phyloP scores from a whole-genome alignment of 83 land plant genomes.

The Larix sibirica region DNA sequence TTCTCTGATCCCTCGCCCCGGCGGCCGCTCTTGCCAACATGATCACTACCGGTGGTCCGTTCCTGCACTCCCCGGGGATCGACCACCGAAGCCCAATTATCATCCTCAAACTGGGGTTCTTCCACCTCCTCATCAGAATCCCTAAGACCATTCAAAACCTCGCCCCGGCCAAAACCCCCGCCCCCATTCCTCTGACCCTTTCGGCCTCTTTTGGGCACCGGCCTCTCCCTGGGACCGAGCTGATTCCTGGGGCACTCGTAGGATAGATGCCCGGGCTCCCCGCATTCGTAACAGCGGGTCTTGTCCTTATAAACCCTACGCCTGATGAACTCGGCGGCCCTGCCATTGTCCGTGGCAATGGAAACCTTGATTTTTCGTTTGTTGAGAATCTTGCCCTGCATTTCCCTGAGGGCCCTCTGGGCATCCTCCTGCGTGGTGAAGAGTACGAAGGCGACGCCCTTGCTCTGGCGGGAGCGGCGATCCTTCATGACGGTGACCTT shows the following conservation, averaged over 20 bases:
- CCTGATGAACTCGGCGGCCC: conserved; percentile 86
- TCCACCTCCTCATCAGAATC: conserved; percentile 31
- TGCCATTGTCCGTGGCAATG: conserved; percentile 93
- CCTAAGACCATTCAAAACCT: conserved; percentile 5
- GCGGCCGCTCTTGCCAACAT: not conserved
- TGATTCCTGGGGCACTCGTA: conserved; percentile 95
- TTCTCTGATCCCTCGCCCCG: conserved; percentile 18
- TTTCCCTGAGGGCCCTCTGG: conserved; percentile 51
- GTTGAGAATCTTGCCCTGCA: conserved; percentile 84
- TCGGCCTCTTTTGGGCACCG: conserved; percentile 40
- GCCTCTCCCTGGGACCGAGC: conserved; percentile 87
- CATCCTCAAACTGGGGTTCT: conserved; percentile 75
- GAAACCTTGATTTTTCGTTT: conserved; percentile 67
- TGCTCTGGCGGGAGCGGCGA: conserved; percentile 65
- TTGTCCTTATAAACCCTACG: conserved; percentile 91
- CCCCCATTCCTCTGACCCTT: conserved; percentile 19
- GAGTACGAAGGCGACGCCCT: conserved; percentile 94
- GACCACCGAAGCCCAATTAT: conserved; percentile 93
- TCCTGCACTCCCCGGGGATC: conserved; percentile 49
- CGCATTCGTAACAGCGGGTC: conserved; percentile 96
- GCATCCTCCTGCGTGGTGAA: conserved; percentile 82
- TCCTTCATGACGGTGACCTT: conserved; percentile 94
- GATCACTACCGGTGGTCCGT: conserved; percentile 17
- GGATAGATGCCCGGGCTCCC: conserved; percentile 83
- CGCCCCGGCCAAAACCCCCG: conserved; percentile 17